A percentile compares a stretch with the other conserved stretches of the same genome.
Evolutionary conservation across 2,329 filamentous ascomycete species (phyloP).

Genomic region (Colletotrichum magnum): DNA sequence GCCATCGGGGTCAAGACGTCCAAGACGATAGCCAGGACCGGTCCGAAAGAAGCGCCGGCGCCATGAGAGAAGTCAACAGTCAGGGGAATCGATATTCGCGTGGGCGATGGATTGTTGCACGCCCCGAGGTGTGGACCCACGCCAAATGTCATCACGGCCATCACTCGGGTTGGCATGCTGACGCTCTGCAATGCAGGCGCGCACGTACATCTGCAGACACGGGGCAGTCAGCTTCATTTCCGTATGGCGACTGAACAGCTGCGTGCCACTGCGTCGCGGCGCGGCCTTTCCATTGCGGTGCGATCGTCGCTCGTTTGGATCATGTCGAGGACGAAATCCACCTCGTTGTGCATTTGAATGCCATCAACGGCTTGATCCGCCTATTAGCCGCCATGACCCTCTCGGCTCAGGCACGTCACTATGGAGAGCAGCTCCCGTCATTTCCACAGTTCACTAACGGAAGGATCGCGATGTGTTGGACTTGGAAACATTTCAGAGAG

Average conservation of each 20-base stretch:
- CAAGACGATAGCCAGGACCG: background rate
- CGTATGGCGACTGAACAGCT: background rate
- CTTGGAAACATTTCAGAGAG: background rate
- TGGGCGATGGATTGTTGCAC: background rate
- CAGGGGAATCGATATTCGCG: slow-evolving; percentile 16
- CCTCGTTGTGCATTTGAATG: background rate
- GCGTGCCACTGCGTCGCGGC: slow-evolving; percentile 1
- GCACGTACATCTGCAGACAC: slow-evolving; percentile 11
- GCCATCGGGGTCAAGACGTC: background rate
- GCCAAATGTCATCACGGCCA: background rate
- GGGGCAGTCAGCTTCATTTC: slow-evolving; percentile 14
- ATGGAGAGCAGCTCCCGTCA: background rate
- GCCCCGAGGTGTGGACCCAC: slow-evolving; percentile 1
- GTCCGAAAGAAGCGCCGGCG: slow-evolving; percentile 15
- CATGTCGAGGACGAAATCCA: background rate
- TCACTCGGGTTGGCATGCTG: slow-evolving; percentile 2
- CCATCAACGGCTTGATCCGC: background rate
- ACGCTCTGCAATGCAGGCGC: slow-evolving; percentile 10
- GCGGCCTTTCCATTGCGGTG: slow-evolving; percentile 1
- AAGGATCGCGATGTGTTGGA: background rate
- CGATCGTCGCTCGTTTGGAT: background rate
- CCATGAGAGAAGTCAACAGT: background rate
- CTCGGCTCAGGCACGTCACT: background rate
- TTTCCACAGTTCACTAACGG: slow-evolving; percentile 2
- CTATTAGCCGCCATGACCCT: slow-evolving; percentile 5